phyloP scores from a whole-genome alignment of 148 eudicot species.

The Fallopia convolvulus region DNA sequence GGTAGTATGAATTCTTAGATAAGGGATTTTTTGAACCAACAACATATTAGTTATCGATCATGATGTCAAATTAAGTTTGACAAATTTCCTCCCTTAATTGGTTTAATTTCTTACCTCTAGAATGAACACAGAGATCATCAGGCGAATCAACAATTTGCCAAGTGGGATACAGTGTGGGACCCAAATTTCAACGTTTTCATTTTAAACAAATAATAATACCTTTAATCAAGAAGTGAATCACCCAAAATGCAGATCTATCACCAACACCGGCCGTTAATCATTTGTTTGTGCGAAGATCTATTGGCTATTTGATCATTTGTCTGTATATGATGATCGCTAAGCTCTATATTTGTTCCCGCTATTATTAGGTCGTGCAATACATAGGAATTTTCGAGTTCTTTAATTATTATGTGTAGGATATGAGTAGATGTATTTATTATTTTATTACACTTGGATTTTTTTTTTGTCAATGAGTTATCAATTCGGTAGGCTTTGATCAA shows the following conservation, averaged over 20 bases:
- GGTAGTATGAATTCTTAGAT: no score
- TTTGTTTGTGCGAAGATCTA: not conserved
- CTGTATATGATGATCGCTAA: not conserved
- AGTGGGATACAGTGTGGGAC: constrained; percentile 4
- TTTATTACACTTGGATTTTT: not conserved
- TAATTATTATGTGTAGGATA: not conserved
- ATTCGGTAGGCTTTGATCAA: not conserved
- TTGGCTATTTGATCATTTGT: not conserved
- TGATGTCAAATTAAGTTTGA: no score
- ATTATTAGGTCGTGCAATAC: not conserved
- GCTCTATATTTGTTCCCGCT: not conserved
- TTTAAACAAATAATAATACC: not conserved
- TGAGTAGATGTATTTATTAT: not conserved
- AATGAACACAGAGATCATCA: not conserved
- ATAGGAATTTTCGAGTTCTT: not conserved
- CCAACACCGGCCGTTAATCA: not conserved
- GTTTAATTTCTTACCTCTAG: no score
- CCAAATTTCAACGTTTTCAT: not conserved
- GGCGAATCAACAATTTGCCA: not conserved
- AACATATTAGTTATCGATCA: no score
- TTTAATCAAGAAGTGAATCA: not conserved
- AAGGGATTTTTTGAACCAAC: no score
- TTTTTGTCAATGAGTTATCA: not conserved
- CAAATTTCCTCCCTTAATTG: no score
- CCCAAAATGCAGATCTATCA: not conserved